Conservation (phyloP, 2,329 filamentous ascomycete species). For the Arthroderma sp. region DNA sequence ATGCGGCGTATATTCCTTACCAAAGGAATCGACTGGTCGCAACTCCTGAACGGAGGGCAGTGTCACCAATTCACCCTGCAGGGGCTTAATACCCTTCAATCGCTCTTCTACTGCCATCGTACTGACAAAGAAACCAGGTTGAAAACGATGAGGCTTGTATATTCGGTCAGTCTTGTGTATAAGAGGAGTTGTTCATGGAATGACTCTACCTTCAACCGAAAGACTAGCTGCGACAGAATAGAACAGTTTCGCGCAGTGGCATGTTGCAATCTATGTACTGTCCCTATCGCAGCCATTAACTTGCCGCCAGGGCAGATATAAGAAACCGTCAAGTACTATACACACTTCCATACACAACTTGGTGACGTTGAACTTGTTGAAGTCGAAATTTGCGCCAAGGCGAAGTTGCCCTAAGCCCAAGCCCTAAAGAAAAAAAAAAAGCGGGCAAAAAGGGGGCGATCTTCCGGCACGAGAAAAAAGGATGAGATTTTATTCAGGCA, state of each 20-base stretch:
- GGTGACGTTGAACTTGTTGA: not conserved
- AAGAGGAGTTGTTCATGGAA: not conserved
- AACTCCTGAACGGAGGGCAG: slow-evolving; percentile 36
- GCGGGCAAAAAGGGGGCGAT: not conserved
- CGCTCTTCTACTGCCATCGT: not conserved
- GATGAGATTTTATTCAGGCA: not conserved
- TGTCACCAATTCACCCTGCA: slow-evolving; percentile 27
- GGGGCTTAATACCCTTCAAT: slow-evolving; percentile 21
- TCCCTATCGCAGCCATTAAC: not conserved
- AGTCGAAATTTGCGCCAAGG: slow-evolving; percentile 1
- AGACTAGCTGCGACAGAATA: not conserved
- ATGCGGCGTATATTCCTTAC: slow-evolving; percentile 20
- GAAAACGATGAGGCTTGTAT: not conserved
- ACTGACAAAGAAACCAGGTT: not conserved
- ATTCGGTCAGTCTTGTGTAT: not conserved
- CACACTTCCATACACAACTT: not conserved
- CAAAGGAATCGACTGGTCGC: slow-evolving; percentile 29
- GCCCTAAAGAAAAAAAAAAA: not conserved
- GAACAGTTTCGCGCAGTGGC: not conserved
- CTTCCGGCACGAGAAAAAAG: not conserved
- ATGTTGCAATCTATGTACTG: not conserved
- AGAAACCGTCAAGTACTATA: not conserved
- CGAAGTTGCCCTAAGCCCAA: not conserved
- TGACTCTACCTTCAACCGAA: not conserved
- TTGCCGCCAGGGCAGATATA: not conserved